These are phyloP conservation scores for Fusarium torreyae DNA, from an alignment of 2,329 filamentous ascomycete genomes.

Conservation along the genomic window DNA sequence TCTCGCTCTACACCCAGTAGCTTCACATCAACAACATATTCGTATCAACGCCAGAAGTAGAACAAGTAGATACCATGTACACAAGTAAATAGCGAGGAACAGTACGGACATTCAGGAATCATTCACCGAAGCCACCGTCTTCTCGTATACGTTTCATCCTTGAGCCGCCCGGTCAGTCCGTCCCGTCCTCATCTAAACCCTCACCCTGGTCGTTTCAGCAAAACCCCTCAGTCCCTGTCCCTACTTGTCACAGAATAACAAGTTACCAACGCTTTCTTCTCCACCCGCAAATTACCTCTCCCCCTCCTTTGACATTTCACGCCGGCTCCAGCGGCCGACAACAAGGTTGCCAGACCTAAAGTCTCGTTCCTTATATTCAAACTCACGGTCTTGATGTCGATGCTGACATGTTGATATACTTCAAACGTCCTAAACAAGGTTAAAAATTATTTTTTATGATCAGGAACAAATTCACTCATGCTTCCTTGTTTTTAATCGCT, in stretches of 20 bases:
- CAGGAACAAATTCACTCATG: not conserved
- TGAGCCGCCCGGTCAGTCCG: conserved; percentile 24
- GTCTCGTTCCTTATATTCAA: not conserved
- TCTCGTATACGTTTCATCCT: conserved; percentile 30
- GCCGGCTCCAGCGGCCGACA: conserved; percentile 17
- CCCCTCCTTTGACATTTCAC: not conserved
- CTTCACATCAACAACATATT: not conserved
- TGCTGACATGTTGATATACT: conserved; percentile 25
- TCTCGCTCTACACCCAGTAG: not conserved
- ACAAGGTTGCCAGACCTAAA: conserved; percentile 1
- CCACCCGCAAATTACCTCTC: conserved; percentile 28
- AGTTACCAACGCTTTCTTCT: conserved; percentile 17
- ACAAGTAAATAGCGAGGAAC: not conserved
- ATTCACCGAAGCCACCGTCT: conserved; percentile 5
- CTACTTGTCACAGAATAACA: conserved; percentile 41
- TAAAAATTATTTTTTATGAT: conserved; percentile 4
- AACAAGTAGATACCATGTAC: not conserved
- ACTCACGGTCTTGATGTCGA: conserved; percentile 3
- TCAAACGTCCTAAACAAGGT: conserved; percentile 33
- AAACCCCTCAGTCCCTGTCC: conserved; percentile 33
- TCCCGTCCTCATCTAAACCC: conserved; percentile 2
- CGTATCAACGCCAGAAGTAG: too few relatives aligned
- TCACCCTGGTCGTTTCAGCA: conserved; percentile 41
- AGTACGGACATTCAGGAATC: not conserved
- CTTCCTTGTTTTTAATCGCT: not conserved